These are phyloP conservation scores for Podila minutissima DNA, from an alignment of 192 early-diverging fungal genomes.

Conservation along the genomic window DNA sequence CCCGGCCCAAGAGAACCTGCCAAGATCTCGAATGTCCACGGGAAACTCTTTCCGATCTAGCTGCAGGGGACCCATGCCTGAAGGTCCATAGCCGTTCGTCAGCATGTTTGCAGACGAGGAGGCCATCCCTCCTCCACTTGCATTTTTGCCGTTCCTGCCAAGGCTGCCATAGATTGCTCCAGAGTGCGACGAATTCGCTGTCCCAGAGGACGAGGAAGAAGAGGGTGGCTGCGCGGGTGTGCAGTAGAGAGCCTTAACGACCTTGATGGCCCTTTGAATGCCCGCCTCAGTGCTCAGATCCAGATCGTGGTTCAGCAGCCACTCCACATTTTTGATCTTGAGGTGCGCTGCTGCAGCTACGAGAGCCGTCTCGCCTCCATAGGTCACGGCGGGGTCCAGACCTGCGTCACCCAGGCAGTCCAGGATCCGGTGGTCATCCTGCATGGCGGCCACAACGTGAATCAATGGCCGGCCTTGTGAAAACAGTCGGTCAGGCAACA, in stretches of 20 bases:
- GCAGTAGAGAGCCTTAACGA: slow-evolving; percentile 18
- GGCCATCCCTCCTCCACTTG: not conserved
- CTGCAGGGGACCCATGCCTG: too few species aligned
- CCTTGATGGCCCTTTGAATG: slow-evolving; percentile 18
- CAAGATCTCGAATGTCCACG: slow-evolving; percentile 30
- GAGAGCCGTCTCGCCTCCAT: slow-evolving; percentile 32
- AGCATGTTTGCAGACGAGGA: not conserved
- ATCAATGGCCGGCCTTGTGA: slow-evolving; percentile 26
- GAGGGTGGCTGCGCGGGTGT: not conserved
- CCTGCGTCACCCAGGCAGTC: slow-evolving; percentile 48
- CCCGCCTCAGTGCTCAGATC: slow-evolving; percentile 24
- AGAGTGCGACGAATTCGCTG: not conserved
- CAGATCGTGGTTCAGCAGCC: slow-evolving; percentile 44
- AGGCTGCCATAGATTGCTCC: too few species aligned
- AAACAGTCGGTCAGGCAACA: slow-evolving; percentile 1
- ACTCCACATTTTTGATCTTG: slow-evolving; percentile 40
- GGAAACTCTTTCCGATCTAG: slow-evolving; percentile 4
- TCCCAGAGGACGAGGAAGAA: not conserved
- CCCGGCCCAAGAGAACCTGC: slow-evolving; percentile 42
- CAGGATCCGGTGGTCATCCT: slow-evolving; percentile 43
- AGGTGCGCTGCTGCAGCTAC: slow-evolving; percentile 37
- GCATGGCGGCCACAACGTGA: slow-evolving; percentile 49
- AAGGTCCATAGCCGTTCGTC: not conserved
- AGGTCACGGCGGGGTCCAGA: slow-evolving; percentile 34
- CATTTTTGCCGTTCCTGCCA: too few species aligned